phyloP scores from a whole-genome alignment of 2,329 filamentous ascomycete genomes.

The Penicillium concentricum region DNA sequence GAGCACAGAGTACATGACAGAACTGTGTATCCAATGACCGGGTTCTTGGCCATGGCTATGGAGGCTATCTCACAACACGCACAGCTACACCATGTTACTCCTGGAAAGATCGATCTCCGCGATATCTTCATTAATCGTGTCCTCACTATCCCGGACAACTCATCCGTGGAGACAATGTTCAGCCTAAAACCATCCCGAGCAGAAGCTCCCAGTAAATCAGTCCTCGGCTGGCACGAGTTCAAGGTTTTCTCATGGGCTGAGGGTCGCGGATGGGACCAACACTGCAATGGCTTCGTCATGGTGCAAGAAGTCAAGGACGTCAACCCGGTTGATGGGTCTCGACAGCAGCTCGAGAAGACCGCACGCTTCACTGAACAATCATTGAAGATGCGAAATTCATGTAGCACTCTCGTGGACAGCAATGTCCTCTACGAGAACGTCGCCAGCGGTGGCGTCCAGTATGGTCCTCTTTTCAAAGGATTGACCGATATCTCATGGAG shows the following conservation, averaged over 20 bases:
- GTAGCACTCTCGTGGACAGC: constrained; percentile 7
- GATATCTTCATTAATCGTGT: constrained; percentile 23
- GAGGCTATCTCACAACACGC: constrained; percentile 25
- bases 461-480: constrained; percentile 18
- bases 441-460: constrained; percentile 13
- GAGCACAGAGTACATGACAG: constrained; percentile 22
- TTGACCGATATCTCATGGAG: constrained; percentile 12
- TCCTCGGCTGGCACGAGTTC: constrained; percentile 26
- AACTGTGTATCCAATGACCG: constrained; percentile 26
- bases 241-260: constrained; percentile 26
- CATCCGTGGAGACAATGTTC: constrained; percentile 22
- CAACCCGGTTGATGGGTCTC: constrained; percentile 19
- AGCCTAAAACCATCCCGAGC: constrained; percentile 12
- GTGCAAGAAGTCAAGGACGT: constrained; percentile 18
- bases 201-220: constrained; percentile 17
- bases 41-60: constrained; percentile 24
- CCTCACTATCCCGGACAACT: constrained; percentile 19
- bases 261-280: constrained; percentile 23
- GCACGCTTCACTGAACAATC: neutral
- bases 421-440: constrained; percentile 17
- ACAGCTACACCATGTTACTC: constrained; percentile 18
- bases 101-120: constrained; percentile 20
- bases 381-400: constrained; percentile 8
- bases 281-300: constrained; percentile 23
- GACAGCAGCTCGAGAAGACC: neutral